These are phyloP conservation scores for Apiospora marii DNA, from an alignment of 2,329 filamentous ascomycete species.

Conservation along the genomic window DNA sequence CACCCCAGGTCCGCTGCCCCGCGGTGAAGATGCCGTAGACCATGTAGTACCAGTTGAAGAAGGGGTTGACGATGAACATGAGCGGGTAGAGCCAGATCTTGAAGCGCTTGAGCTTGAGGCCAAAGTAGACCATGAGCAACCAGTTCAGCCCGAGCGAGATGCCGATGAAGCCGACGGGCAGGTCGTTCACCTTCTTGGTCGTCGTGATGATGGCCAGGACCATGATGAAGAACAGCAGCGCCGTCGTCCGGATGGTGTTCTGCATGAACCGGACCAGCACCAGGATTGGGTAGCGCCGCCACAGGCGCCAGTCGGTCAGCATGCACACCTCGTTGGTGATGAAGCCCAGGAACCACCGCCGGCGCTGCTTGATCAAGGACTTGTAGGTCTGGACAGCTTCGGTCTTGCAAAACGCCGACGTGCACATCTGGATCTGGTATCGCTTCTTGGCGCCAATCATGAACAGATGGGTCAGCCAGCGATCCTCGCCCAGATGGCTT, in stretches of 20 bases:
- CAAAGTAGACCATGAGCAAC: constrained; percentile 96
- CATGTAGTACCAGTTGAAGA: constrained; percentile 99
- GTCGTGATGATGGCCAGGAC: constrained; percentile 86
- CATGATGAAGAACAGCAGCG: constrained; percentile 93
- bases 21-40: constrained; percentile 96
- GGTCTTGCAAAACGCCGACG: constrained; percentile 97
- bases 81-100: constrained; percentile 95
- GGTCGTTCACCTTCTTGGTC: constrained; percentile 76
- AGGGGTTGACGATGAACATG: constrained; percentile 95
- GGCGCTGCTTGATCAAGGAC: constrained; percentile 90
- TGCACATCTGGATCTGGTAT: constrained; percentile 98
- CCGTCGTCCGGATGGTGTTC: constrained; percentile 94
- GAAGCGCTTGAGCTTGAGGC: constrained; percentile 82
- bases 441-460: constrained; percentile 96
- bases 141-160: constrained; percentile 94
- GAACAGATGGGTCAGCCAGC: constrained; percentile 97
- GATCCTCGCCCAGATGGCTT: constrained; percentile 92
- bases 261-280: constrained; percentile 91
- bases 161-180: constrained; percentile 92
- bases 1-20: constrained; percentile 94
- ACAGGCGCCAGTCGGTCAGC: constrained; percentile 92
- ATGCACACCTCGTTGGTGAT: constrained; percentile 99
- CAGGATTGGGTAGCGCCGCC: constrained; percentile 88
- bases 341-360: constrained; percentile 96
- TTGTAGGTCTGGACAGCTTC: constrained; percentile 90